Conservation (phyloP, 768 basidiomycete genomes). For the Punctularia strigosozonata region DNA sequence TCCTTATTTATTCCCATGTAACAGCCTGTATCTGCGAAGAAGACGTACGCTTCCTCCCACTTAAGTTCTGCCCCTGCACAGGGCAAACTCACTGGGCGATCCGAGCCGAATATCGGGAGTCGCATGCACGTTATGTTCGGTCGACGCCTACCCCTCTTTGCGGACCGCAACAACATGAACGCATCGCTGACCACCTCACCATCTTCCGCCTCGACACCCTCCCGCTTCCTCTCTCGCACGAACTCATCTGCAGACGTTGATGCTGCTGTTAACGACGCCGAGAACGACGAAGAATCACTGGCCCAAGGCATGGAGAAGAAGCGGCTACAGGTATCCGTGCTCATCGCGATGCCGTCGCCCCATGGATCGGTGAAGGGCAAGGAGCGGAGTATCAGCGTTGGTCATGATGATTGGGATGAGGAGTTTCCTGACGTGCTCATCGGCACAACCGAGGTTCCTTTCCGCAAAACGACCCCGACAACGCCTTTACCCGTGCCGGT, state of each 20-base stretch:
- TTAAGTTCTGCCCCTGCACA: no score
- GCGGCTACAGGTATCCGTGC: slow-evolving; percentile 39
- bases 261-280: slow-evolving; percentile 5
- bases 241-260: slow-evolving; percentile 7
- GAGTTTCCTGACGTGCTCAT: slow-evolving; percentile 38
- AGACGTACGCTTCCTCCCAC: no score
- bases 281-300: slow-evolving; percentile 7
- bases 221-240: neutral
- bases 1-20: no score
- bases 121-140: no score
- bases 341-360: slow-evolving; percentile 45
- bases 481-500: no score
- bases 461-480: slow-evolving; percentile 1
- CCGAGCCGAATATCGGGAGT: no score
- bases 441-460: slow-evolving; percentile 30
- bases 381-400: slow-evolving; percentile 10
- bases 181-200: no score
- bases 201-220: no score
- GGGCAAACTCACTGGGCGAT: no score
- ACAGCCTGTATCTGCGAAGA: neutral
- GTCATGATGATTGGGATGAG: slow-evolving; percentile 10
- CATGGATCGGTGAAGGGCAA: slow-evolving; percentile 14
- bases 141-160: no score
- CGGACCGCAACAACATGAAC: no score
- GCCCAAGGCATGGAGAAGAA: slow-evolving; percentile 13